Evolutionary conservation across 371 early-diverging fungal species (phyloP).

Genomic region (Apophysomyces elegans): DNA sequence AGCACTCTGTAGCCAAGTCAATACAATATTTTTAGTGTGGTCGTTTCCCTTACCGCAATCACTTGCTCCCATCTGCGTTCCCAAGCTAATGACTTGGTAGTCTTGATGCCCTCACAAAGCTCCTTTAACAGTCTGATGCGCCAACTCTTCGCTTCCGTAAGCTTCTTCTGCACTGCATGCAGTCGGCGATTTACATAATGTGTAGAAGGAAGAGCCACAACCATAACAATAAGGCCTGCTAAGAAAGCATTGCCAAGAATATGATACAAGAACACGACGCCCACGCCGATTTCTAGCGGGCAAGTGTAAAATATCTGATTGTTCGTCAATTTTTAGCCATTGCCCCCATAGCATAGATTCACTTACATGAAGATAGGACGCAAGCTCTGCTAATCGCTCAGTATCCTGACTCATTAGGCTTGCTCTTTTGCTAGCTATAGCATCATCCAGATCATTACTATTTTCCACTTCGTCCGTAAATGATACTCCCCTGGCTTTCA

Average conservation of each 20-base stretch:
- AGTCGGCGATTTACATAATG: conserved; percentile 56
- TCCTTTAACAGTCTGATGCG: conserved; percentile 66
- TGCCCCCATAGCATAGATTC: not conserved
- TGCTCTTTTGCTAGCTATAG: conserved; percentile 46
- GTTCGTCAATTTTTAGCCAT: not conserved
- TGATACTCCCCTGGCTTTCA: conserved; percentile 15
- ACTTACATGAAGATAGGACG: conserved; percentile 56
- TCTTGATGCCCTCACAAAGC: conserved; percentile 70
- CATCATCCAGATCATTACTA: conserved; percentile 23
- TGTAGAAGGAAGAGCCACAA: conserved; percentile 65
- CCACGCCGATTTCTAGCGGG: conserved; percentile 66
- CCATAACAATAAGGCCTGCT: conserved; percentile 67
- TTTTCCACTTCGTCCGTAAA: conserved; percentile 16
- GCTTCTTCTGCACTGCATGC: conserved; percentile 51
- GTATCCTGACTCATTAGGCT: conserved; percentile 86
- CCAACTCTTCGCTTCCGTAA: conserved; percentile 64
- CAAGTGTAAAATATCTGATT: conserved; percentile 64
- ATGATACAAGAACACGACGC: conserved; percentile 64
- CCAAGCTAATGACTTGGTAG: conserved; percentile 80
- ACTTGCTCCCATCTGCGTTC: conserved; percentile 71
- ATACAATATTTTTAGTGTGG: conserved; percentile 15
- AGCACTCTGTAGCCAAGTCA: conserved; percentile 35
- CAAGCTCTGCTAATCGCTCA: conserved; percentile 67
- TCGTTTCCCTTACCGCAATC: conserved; percentile 35
- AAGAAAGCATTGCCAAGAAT: conserved; percentile 71